Evolutionary conservation across 163 green algal species (phyloP), one percentile per base, ranked within the genome.

Genomic region (Scenedesmus sp.): DNA sequence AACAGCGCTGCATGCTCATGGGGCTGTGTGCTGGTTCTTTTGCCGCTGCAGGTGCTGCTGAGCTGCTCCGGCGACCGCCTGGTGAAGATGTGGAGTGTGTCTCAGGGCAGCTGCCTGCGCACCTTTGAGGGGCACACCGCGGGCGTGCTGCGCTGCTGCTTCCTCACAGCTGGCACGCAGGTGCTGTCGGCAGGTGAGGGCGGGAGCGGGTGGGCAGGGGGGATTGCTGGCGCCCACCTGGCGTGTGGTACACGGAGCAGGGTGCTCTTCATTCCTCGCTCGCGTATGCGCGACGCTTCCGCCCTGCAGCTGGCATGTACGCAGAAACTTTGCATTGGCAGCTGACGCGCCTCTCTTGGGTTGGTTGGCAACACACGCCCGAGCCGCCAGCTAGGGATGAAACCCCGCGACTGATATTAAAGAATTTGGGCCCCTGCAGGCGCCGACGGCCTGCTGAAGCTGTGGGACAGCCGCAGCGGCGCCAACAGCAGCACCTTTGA

Each of bases 381-480:
- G n/a, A n/a, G n/a, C n/a, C n/a, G n/a, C n/a, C n/a, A n/a, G 51
- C 51, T 18, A 26, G 51, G 51, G 9, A 42, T 43, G 5, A 73
- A 73, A 0, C 65, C 7, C n/a, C n/a, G n/a, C n/a, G n/a, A n/a
- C n/a, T n/a, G n/a, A n/a, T n/a, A n/a, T n/a, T 76, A 40, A 76
- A 40, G n/a, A n/a, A n/a, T n/a, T n/a, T n/a, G n/a, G n/a, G n/a
- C n/a, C n/a, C n/a, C 65, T n/a, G 15, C 84, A 90, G 97, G 97
- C 26, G 98, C 97, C 46, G 98, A 99, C 93, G 98, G 98, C 9
- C 94, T 99, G 87, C 70, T 99, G 22, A 99, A 99, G 95, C 94
- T 99, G 46, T 99, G 98, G 97, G 96, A 93, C 59, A 91, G 97
- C 82, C 92, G 94, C 49, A 96, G 90, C 12, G 95, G 94, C 13